Evolutionary conservation across 1,284 basidiomycete genomes (phyloP), one percentile per base, ranked within the genome.

Genomic region (Rugiboletus extremiorientalis): DNA sequence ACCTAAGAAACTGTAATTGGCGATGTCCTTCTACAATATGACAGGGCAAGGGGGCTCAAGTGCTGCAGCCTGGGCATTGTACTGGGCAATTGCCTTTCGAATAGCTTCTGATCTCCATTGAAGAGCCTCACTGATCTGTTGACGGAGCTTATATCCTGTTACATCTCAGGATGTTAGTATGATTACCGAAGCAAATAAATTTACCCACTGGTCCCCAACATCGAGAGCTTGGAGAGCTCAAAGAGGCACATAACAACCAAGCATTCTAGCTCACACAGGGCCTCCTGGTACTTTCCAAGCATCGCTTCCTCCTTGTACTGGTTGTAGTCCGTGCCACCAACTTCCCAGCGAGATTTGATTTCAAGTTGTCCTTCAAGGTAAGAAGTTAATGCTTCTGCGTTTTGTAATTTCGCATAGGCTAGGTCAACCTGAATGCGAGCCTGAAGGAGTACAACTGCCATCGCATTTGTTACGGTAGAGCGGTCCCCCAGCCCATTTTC

Each of bases 201-300:
- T 37, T n/a, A 37, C 23, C 15, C 9, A 58, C 59, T 48, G 2
- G 56, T 58, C 11, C 44, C 55, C 2, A 27, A 51, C 33, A 59
- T 38, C 5, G n/a, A 37, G 3, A 56, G 23, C 23, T 59, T 59
- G 0, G 40, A 33, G 1, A 59, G 28, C 23, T 59, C 49, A 22
- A 56, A 59, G 4, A 59, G 54, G 3, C 36, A n/a, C 54, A 56
- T 56, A 5, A 59, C 25, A 1, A 59, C 50, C 15, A 56, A 30
- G 8, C 20, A 22, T 23, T 59, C 54, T 2, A 59, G 27, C 23
- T 52, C 50, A 12, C 25, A 22, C 3, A 56, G 30, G 10, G 54
- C 54, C 25, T 5, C 8, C 15, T 5, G 10, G 16, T 56, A 59
- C 18, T 31, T 52, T 16, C 4, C 4, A 6, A 55, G 10, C 3